These are phyloP conservation scores for Neoboletus magnificus DNA, from an alignment of 768 basidiomycete species.

Conservation along the genomic window DNA sequence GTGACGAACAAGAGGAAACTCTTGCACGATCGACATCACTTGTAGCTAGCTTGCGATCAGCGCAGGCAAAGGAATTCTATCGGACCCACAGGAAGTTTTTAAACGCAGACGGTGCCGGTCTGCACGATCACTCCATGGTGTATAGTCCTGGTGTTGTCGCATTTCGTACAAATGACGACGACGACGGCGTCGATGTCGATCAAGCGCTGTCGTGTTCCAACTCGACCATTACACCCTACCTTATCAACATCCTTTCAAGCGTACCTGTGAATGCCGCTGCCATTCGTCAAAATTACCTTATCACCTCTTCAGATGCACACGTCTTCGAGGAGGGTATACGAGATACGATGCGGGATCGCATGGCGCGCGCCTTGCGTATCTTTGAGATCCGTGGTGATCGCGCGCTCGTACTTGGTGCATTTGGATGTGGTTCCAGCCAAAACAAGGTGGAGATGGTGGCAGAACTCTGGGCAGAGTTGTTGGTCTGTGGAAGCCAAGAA, in stretches of 20 bases:
- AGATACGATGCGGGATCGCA: constrained; percentile 44
- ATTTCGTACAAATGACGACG: constrained; percentile 38
- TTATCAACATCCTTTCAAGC: constrained; percentile 39
- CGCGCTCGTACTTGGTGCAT: constrained; percentile 42
- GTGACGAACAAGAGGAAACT: constrained; percentile 44
- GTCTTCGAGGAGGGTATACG: constrained; percentile 40
- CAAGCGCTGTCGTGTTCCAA: constrained; percentile 4
- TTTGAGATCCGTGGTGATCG: constrained; percentile 41
- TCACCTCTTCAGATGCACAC: constrained; percentile 32
- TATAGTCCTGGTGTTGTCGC: constrained; percentile 43
- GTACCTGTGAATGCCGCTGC: constrained; percentile 44
- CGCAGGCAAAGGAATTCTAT: constrained; percentile 39
- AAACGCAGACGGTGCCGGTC: constrained; percentile 37
- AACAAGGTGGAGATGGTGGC: constrained; percentile 43
- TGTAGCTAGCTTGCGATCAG: constrained; percentile 35
- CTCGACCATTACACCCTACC: constrained; percentile 38
- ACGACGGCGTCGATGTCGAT: constrained; percentile 18
- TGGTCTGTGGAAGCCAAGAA: constrained; percentile 34
- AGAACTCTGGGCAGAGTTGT: constrained; percentile 44
- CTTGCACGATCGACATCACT: constrained; percentile 42
- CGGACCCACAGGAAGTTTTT: constrained; percentile 35
- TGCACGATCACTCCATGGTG: constrained; percentile 47
- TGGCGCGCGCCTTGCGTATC: constrained; percentile 43
- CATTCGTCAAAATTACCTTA: constrained; percentile 37
- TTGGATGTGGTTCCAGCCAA: constrained; percentile 42